Evolutionary conservation across 768 basidiomycete species (phyloP).

Genomic region (Flagelloscypha sp.): DNA sequence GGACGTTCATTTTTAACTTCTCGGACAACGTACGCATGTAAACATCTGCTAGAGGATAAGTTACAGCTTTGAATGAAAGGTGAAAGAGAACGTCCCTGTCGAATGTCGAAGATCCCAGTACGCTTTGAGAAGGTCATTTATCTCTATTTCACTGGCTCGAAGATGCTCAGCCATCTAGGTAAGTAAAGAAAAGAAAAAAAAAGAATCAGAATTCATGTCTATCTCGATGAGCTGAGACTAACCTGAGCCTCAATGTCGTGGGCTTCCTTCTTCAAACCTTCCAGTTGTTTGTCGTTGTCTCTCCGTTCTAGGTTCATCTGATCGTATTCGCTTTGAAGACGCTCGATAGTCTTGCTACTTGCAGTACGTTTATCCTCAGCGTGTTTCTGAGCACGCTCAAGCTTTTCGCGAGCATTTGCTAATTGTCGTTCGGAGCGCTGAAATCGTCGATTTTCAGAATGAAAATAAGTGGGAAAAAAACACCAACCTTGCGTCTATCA

Average conservation of each 20-base stretch:
- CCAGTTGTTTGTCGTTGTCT: conserved; percentile 72
- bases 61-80: neutral
- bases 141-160: conserved; percentile 63
- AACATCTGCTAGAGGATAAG: conserved; percentile 46
- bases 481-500: conserved; percentile 56
- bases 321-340: conserved; percentile 71
- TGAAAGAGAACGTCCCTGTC: conserved; percentile 41
- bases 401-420: conserved; percentile 73
- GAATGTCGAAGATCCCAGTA: conserved; percentile 77
- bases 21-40: conserved; percentile 85
- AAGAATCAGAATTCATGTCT: no score
- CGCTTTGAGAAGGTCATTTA: conserved; percentile 74
- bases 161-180: conserved; percentile 71
- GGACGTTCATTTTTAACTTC: conserved; percentile 57
- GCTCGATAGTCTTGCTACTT: conserved; percentile 67
- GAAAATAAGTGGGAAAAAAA: conserved; percentile 1
- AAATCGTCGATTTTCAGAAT: conserved; percentile 1
- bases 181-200: conserved; percentile 1
- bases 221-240: no score
- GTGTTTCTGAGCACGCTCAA: conserved; percentile 69
- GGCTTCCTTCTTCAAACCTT: conserved; percentile 66
- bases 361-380: conserved; percentile 71
- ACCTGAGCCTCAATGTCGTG: conserved; percentile 64
- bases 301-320: conserved; percentile 68
- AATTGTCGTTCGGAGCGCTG: conserved; percentile 80